phyloP scores from a whole-genome alignment of 2,329 filamentous ascomycete species.

The Onygenales sp. region DNA sequence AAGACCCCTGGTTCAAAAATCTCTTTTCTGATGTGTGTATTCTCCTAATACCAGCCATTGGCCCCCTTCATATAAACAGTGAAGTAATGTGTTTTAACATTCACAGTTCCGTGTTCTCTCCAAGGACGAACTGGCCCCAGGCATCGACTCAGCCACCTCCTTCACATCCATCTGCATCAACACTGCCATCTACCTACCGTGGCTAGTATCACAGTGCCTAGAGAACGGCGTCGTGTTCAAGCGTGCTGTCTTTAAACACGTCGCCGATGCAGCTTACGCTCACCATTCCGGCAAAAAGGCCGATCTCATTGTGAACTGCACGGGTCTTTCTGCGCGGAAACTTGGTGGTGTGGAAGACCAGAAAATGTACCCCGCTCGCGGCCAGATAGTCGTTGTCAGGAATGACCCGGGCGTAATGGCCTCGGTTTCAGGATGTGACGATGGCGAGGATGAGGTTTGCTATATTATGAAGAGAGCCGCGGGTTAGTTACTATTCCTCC shows the following conservation, averaged over 20 bases:
- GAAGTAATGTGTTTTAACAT: not conserved
- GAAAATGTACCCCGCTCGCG: constrained; percentile 64
- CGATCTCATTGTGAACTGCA: constrained; percentile 73
- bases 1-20: constrained; percentile 64
- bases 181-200: constrained; percentile 76
- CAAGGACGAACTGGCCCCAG: constrained; percentile 48
- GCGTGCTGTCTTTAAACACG: constrained; percentile 56
- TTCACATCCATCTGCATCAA: constrained; percentile 91
- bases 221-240: constrained; percentile 61
- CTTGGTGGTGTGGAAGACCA: constrained; percentile 75
- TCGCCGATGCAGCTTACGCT: constrained; percentile 56
- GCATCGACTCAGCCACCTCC: constrained; percentile 60
- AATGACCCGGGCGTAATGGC: constrained; percentile 67
- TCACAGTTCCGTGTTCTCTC: constrained; percentile 52
- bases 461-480: constrained; percentile 76
- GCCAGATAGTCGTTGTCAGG: constrained; percentile 74
- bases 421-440: constrained; percentile 61
- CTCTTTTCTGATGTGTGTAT: constrained; percentile 56
- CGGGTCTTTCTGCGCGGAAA: constrained; percentile 63
- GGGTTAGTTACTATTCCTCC: constrained; percentile 14
- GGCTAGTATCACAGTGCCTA: constrained; percentile 71
- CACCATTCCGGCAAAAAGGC: constrained; percentile 50
- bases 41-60: not conserved
- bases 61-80: not conserved
- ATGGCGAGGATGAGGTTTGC: constrained; percentile 59